Percentiles rank a stretch among this genome's conserved stretches.
These are phyloP conservation scores for Cudoniella acicularis DNA, from an alignment of 495 filamentous ascomycete genomes.

Conservation along the genomic window DNA sequence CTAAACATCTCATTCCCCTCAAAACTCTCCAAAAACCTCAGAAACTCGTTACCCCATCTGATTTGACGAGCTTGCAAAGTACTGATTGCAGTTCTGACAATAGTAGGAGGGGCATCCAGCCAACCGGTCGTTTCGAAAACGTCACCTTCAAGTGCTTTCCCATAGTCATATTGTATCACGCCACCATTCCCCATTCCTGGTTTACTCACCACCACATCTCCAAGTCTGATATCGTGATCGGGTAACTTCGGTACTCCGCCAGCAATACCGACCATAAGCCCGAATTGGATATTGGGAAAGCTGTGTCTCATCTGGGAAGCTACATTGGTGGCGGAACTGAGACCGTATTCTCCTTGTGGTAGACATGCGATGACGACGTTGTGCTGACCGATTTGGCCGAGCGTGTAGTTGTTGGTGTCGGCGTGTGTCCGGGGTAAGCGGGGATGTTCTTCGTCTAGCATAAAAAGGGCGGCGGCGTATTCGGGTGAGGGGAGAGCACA, in stretches of 20 bases:
- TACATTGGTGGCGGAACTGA: constrained; percentile 26
- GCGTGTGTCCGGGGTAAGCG: constrained; percentile 1
- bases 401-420: constrained; percentile 31
- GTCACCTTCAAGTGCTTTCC: constrained; percentile 9
- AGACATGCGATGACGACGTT: constrained; percentile 35
- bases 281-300: constrained; percentile 39
- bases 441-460: constrained; percentile 45
- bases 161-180: constrained; percentile 23
- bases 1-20: constrained; percentile 19
- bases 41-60: background rate
- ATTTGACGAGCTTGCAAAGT: constrained; percentile 6
- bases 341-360: constrained; percentile 29
- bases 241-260: constrained; percentile 8
- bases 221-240: constrained; percentile 16
- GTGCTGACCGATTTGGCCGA: constrained; percentile 30
- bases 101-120: constrained; percentile 27
- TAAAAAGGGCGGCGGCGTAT: constrained; percentile 36
- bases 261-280: constrained; percentile 42
- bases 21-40: background rate
- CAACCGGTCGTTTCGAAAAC: constrained; percentile 8
- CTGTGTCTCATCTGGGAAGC: constrained; percentile 32
- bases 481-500: constrained; percentile 40
- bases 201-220: constrained; percentile 19
- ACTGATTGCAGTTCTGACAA: constrained; percentile 24
- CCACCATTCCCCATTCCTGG: constrained; percentile 8